Conservation (phyloP, 345 rosid species). For the Limnanthes douglasii region DNA sequence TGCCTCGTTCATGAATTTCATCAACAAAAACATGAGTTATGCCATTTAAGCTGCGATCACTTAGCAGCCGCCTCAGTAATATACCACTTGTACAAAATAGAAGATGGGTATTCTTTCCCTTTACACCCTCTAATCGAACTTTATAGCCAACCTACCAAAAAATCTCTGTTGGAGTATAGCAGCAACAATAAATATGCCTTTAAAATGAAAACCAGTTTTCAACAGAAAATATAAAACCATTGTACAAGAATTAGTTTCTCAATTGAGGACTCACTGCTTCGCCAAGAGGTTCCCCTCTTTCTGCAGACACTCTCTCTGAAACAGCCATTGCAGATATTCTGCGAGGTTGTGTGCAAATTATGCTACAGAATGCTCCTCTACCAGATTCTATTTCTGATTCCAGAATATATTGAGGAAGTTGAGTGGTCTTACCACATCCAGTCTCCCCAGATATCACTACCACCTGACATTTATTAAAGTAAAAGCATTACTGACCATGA, state of each 20-base stretch:
- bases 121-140: constrained; percentile 96
- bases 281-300: constrained; percentile 98
- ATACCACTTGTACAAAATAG: constrained; percentile 98
- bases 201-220: constrained; percentile 4
- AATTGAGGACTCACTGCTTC: constrained; percentile 51
- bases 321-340: constrained; percentile 98
- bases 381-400: constrained; percentile 98
- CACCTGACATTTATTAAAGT: constrained; percentile 31
- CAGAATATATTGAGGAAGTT: constrained; percentile 86
- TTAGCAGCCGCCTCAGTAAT: constrained; percentile 70
- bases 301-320: constrained; percentile 86
- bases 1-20: constrained; percentile 98
- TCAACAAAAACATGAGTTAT: constrained; percentile 96
- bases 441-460: constrained; percentile 97
- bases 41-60: constrained; percentile 83
- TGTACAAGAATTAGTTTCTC: constrained; percentile 1
- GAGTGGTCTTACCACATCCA: constrained; percentile 99
- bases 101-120: constrained; percentile 85
- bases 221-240: constrained; percentile 1
- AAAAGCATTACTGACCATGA: not conserved
- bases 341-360: constrained; percentile 95
- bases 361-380: constrained; percentile 96
- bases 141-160: constrained; percentile 93
- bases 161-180: constrained; percentile 33
- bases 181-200: constrained; percentile 24